These are phyloP conservation scores for Panicum hallii DNA, from an alignment of 202 grass and related monocot genomes.

Conservation along the genomic window DNA sequence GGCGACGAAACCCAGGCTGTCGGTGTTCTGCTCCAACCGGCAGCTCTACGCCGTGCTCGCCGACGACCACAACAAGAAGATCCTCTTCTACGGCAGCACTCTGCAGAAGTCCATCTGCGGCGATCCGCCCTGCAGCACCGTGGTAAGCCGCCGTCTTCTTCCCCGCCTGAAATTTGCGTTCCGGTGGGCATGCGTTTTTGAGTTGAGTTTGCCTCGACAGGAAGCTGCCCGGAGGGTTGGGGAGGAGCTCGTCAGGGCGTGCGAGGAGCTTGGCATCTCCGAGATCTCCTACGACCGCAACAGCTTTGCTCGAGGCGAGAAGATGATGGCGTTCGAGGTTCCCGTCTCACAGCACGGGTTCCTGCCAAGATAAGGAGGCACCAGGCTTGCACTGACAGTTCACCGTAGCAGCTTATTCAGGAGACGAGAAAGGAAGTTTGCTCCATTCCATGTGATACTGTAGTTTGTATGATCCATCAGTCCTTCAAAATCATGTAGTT, in stretches of 20 bases:
- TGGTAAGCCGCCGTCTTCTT: conserved; percentile 32
- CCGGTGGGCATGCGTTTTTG: neutral
- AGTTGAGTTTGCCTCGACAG: conserved; percentile 30
- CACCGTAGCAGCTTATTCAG: neutral
- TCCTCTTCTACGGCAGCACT: conserved; percentile 84
- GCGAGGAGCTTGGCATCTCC: conserved; percentile 64
- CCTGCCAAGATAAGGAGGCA: conserved; percentile 54
- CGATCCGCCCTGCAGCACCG: conserved; percentile 52
- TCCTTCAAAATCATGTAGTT: neutral
- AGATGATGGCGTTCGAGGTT: conserved; percentile 78
- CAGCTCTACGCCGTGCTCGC: conserved; percentile 89
- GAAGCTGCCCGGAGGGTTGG: conserved; percentile 79
- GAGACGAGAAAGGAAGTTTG: neutral
- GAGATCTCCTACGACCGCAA: conserved; percentile 91
- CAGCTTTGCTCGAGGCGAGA: conserved; percentile 79
- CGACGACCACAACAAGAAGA: conserved; percentile 86
- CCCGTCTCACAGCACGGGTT: conserved; percentile 73
- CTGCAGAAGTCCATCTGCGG: conserved; percentile 75
- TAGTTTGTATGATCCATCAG: conserved; percentile 7
- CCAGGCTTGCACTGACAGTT: neutral
- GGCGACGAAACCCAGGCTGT: conserved; percentile 74
- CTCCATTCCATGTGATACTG: neutral
- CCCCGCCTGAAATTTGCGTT: neutral
- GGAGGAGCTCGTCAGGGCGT: conserved; percentile 72
- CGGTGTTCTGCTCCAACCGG: conserved; percentile 85